Percentiles rank a stretch among this genome's conserved stretches.
phyloP scores from a whole-genome alignment of 75 land plant species.

The Ceratopteris richardii region DNA sequence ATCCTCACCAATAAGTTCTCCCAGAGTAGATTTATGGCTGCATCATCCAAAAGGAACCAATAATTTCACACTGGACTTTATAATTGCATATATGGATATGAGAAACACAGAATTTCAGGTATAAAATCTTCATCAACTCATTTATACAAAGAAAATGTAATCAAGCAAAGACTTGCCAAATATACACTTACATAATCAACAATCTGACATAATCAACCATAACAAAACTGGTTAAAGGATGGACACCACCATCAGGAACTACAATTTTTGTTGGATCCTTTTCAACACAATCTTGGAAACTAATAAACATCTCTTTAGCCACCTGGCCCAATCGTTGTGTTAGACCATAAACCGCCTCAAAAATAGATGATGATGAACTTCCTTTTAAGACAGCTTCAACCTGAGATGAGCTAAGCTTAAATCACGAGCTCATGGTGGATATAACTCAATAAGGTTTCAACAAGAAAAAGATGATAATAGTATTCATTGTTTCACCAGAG shows the following conservation, averaged over 20 bases:
- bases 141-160: too few relatives aligned
- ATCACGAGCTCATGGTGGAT: too few relatives aligned
- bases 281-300: conserved; percentile 89
- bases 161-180: too few relatives aligned
- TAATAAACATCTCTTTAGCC: conserved; percentile 81
- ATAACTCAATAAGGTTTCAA: too few relatives aligned
- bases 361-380: conserved; percentile 59
- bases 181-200: conserved; percentile 73
- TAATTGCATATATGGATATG: too few relatives aligned
- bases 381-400: conserved; percentile 60
- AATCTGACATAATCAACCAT: conserved; percentile 90
- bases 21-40: conserved; percentile 82
- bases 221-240: conserved; percentile 95
- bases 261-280: conserved; percentile 85
- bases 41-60: too few relatives aligned
- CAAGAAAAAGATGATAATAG: too few relatives aligned
- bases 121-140: too few relatives aligned
- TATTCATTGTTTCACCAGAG: too few relatives aligned
- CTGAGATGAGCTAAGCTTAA: too few relatives aligned
- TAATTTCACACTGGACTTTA: too few relatives aligned
- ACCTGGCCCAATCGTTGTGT: conserved; percentile 78
- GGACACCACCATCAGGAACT: conserved; percentile 86
- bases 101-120: too few relatives aligned
- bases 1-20: conserved; percentile 73
- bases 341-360: conserved; percentile 54